These are phyloP conservation scores for Aplosporella prunicola DNA, from an alignment of 2,329 filamentous ascomycete species.

Conservation along the genomic window DNA sequence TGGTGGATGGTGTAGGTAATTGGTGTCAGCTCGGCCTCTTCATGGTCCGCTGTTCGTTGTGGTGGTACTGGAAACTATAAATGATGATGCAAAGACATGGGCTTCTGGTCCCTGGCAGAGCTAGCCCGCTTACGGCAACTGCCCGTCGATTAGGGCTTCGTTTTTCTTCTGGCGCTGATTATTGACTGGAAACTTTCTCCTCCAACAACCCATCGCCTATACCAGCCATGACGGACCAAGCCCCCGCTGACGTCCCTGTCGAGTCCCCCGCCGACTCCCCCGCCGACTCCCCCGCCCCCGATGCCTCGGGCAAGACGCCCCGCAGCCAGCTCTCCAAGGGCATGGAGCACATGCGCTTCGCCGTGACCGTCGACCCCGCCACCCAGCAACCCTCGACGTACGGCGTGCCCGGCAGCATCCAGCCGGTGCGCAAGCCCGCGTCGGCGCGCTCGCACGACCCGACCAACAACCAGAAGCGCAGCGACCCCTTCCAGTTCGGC, in stretches of 20 bases:
- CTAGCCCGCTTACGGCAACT: too few relatives aligned
- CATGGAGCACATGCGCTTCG: slow-evolving; percentile 44
- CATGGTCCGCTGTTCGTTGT: too few relatives aligned
- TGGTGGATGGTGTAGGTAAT: too few relatives aligned
- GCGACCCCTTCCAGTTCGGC: slow-evolving; percentile 91
- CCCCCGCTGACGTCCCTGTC: not conserved
- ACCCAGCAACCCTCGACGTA: slow-evolving; percentile 28
- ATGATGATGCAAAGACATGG: too few relatives aligned
- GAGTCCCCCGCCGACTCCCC: not conserved
- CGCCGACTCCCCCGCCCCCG: not conserved
- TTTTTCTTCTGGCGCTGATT: too few relatives aligned
- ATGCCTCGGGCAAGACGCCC: slow-evolving; percentile 12
- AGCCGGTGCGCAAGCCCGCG: slow-evolving; percentile 35
- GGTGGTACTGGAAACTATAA: too few relatives aligned
- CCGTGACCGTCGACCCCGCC: slow-evolving; percentile 35
- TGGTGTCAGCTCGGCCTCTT: too few relatives aligned
- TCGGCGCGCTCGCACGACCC: slow-evolving; percentile 60
- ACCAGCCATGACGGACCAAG: not conserved
- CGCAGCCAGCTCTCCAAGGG: slow-evolving; percentile 40
- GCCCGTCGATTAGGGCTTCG: too few relatives aligned
- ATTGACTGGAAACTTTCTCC: too few relatives aligned
- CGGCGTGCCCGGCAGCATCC: slow-evolving; percentile 38
- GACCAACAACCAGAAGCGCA: slow-evolving; percentile 70
- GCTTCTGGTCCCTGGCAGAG: too few relatives aligned
- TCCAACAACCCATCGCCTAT: too few relatives aligned